Conservation (phyloP, 78 protist species). For the Paratrimastix pyriformis region DNA sequence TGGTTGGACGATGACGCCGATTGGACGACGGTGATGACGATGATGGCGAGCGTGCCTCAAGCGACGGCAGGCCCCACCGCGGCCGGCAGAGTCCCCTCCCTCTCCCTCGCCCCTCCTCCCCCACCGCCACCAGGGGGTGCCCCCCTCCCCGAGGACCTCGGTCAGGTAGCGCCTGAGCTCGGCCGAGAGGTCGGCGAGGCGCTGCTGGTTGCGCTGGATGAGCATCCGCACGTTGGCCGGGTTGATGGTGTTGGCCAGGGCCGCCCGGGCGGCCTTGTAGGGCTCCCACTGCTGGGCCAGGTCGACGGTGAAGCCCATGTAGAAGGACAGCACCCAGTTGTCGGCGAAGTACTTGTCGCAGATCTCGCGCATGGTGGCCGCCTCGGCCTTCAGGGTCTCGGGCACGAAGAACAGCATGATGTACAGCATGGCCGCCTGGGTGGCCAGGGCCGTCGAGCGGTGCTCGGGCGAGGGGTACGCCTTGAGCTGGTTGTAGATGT, state of each 20-base stretch:
- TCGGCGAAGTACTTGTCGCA: constrained; percentile 90
- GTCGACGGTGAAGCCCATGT: constrained; percentile 86
- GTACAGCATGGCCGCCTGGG: constrained; percentile 85
- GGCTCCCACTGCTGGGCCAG: constrained; percentile 75
- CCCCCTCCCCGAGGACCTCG: too few relatives aligned
- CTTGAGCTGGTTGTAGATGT: constrained; percentile 69
- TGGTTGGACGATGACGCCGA: too few relatives aligned
- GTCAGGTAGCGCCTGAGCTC: constrained; percentile 30
- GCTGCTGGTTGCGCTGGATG: neutral
- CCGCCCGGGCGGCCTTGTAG: constrained; percentile 77
- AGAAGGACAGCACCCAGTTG: constrained; percentile 86
- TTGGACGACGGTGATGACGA: too few relatives aligned
- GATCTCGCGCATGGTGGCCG: constrained; percentile 87
- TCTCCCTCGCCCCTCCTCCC: too few relatives aligned
- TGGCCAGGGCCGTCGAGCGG: constrained; percentile 83
- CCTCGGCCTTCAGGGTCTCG: constrained; percentile 49
- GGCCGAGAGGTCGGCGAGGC: neutral
- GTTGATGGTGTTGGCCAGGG: constrained; percentile 66
- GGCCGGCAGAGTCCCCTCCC: too few relatives aligned
- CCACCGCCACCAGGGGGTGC: too few relatives aligned
- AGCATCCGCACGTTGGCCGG: constrained; percentile 14
- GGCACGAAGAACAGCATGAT: constrained; percentile 85
- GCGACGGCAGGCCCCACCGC: too few relatives aligned
- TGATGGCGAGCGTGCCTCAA: too few relatives aligned
- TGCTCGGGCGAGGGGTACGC: constrained; percentile 92